A percentile compares a stretch with the other conserved stretches of the same genome.
Conservation (phyloP, 192 early-diverging fungal species). For the Oehlia diaphana region DNA sequence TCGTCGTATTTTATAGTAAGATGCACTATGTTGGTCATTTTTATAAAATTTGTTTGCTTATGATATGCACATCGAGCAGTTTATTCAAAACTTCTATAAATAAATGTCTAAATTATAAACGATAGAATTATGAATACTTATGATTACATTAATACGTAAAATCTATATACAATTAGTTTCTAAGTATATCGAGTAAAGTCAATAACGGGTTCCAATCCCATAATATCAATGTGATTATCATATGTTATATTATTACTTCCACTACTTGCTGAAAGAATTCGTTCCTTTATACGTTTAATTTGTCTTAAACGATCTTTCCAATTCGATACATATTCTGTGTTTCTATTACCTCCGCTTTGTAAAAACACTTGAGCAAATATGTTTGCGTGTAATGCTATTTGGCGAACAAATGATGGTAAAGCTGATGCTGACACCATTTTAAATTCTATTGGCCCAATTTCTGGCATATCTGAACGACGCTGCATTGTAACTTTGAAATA, state of each 20-base stretch:
- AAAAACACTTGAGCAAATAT: slow-evolving; percentile 87
- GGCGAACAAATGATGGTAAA: slow-evolving; percentile 79
- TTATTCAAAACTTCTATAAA: no score
- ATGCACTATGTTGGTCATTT: no score
- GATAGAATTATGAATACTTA: neutral
- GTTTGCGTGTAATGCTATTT: slow-evolving; percentile 84
- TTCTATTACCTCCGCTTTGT: slow-evolving; percentile 60
- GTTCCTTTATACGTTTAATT: slow-evolving; percentile 79
- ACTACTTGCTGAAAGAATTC: slow-evolving; percentile 31
- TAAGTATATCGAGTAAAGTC: slow-evolving; percentile 60
- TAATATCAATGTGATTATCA: slow-evolving; percentile 16
- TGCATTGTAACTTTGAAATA: slow-evolving; percentile 66
- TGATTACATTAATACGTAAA: neutral
- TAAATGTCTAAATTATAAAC: no score
- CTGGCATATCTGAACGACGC: slow-evolving; percentile 75
- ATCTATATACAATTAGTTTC: neutral
- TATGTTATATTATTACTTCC: neutral
- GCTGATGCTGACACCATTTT: slow-evolving; percentile 80
- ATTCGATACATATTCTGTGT: slow-evolving; percentile 81
- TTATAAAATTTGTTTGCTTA: no score
- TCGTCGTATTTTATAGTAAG: no score
- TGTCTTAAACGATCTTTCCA: slow-evolving; percentile 87
- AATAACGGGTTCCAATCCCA: slow-evolving; percentile 44
- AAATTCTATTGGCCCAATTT: slow-evolving; percentile 75
- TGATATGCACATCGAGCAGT: no score